Conservation (phyloP, 1,139 yeast species). For the Yamadazyma aaseri region DNA sequence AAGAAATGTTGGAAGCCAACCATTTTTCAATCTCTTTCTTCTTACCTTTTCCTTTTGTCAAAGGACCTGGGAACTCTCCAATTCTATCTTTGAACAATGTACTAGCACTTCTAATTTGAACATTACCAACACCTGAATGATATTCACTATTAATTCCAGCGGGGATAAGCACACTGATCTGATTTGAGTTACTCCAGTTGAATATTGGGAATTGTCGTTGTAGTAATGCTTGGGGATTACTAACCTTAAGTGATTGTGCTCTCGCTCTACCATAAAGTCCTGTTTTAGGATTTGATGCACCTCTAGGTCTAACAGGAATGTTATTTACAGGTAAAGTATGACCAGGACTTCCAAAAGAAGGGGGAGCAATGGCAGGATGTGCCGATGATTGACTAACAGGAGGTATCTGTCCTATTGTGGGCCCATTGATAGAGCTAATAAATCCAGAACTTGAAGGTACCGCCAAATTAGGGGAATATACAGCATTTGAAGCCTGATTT, state of each 20-base stretch:
- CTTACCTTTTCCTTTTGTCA: slow-evolving; percentile 53
- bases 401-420: not conserved
- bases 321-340: not conserved
- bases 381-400: not conserved
- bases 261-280: slow-evolving; percentile 25
- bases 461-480: not conserved
- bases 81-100: slow-evolving; percentile 21
- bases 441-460: slow-evolving; percentile 2
- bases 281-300: slow-evolving; percentile 27
- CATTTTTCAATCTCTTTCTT: slow-evolving; percentile 67
- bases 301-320: slow-evolving; percentile 21
- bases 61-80: slow-evolving; percentile 60
- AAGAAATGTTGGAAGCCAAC: slow-evolving; percentile 31
- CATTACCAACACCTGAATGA: slow-evolving; percentile 12
- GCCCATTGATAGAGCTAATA: not conserved
- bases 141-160: slow-evolving; percentile 12
- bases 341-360: not conserved
- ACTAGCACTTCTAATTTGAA: slow-evolving; percentile 20
- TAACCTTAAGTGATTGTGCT: slow-evolving; percentile 25
- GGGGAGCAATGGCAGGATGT: not conserved
- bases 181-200: slow-evolving; percentile 56
- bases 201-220: slow-evolving; percentile 78
- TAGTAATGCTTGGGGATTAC: slow-evolving; percentile 34
- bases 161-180: slow-evolving; percentile 32
- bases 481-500: slow-evolving; percentile 1